Evolutionary conservation across 164 flowering plant genomes (phyloP), one percentile per base, ranked within the genome.

Genomic region (Magnolia sinica): DNA sequence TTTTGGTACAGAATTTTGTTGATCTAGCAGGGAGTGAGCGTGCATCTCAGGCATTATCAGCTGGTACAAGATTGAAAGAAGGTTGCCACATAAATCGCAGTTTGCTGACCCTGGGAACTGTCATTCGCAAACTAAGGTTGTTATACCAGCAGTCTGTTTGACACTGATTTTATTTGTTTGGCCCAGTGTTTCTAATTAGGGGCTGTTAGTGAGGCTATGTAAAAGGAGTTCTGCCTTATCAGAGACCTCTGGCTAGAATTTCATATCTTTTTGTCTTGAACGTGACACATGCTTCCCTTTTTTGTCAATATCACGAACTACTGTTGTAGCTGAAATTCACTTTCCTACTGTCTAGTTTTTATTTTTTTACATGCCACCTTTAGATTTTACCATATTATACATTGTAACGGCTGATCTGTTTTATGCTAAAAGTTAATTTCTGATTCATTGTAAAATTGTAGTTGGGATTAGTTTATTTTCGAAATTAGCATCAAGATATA

Each of bases 11-110:
- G 99, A 90, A 91, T 81, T 96, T 96, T 85, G 94, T 96, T 79
- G 99, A 96, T 88, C 91, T 96, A 76, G 99, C 99, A 1, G 99
- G 99, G 27, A 96, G 99, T 83, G 99, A 96, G 80, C 98, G 98
- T 75, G 96, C 98, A 66, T 92, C 98, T 80, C 99, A 94, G 83
- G 84, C 98, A 78, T 70, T 84, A 73, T 88, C 97, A 74, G 95
- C 89, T 49, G 98, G 98, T 73, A 73, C 91, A 72, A 90, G 98
- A 82, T 80, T 94, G 80, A 96, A 91, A 87, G 99, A 96, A 89
- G 99, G 99, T 52, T 88, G 90, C 80, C 99, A 96, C 87, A 94
- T 96, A 65, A 96, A 96, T 80, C 93, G 98, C 64, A 96, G 98
- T 84, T 87, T 96, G 81, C 85, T 96, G 19, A 92, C 98, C 14